Percentiles rank a stretch among this genome's conserved stretches.
These are phyloP conservation scores for Singerocomus inundabilis DNA, from an alignment of 1,284 basidiomycete genomes.

Conservation along the genomic window DNA sequence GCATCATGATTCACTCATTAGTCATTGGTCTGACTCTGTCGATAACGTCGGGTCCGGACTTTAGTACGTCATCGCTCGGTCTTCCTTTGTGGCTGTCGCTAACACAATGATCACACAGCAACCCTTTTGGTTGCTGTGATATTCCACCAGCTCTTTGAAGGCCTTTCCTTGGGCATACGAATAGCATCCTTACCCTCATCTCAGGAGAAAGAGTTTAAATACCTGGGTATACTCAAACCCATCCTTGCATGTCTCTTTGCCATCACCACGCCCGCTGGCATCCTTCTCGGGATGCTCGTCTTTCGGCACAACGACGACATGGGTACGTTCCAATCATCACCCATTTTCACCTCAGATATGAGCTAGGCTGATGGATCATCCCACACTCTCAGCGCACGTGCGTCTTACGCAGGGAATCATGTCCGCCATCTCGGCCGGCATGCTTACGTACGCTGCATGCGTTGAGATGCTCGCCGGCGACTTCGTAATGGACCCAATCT, in stretches of 20 bases:
- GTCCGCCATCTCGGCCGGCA: conserved; percentile 74
- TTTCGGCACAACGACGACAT: conserved; percentile 39
- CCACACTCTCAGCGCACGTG: conserved; percentile 40
- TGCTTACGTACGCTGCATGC: conserved; percentile 75
- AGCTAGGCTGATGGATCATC: background rate
- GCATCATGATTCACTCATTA: conserved; percentile 81
- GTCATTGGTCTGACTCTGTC: conserved; percentile 73
- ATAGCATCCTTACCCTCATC: conserved; percentile 61
- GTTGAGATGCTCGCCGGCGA: conserved; percentile 82
- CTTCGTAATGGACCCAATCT: conserved; percentile 63
- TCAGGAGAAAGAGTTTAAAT: conserved; percentile 20
- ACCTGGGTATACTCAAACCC: conserved; percentile 42
- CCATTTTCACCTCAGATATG: background rate
- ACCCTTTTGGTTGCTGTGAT: conserved; percentile 70
- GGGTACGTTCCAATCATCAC: conserved; percentile 23
- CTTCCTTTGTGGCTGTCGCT: background rate
- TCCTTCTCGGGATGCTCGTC: conserved; percentile 52
- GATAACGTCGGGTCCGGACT: conserved; percentile 65
- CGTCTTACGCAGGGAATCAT: conserved; percentile 63
- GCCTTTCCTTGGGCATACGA: conserved; percentile 73
- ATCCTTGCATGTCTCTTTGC: conserved; percentile 64
- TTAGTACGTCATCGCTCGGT: conserved; percentile 47
- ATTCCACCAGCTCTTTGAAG: conserved; percentile 81
- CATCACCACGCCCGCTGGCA: conserved; percentile 67
- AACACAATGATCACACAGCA: conserved; percentile 38